These are phyloP conservation scores for Pichia norvegensis DNA, from an alignment of 1,139 yeast genomes.

Conservation along the genomic window DNA sequence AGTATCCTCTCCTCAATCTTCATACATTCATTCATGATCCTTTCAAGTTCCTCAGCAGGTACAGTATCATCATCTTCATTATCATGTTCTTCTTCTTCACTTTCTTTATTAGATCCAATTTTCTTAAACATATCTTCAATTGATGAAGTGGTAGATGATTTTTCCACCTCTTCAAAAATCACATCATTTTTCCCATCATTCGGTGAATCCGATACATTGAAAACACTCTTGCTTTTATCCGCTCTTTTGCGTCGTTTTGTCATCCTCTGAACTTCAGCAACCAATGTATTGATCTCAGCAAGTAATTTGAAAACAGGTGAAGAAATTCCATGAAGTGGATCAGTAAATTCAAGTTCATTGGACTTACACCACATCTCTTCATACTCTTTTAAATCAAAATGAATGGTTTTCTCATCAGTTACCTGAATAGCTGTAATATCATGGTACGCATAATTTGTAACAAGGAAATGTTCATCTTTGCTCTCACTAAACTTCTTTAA, in stretches of 20 bases:
- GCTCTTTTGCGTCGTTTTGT: constrained; percentile 33
- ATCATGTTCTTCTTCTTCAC: constrained; percentile 10
- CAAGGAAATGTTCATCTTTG: constrained; percentile 59
- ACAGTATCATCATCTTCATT: constrained; percentile 11
- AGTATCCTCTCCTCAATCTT: constrained; percentile 45
- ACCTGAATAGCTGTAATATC: constrained; percentile 61
- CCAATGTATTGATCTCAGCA: constrained; percentile 62
- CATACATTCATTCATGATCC: constrained; percentile 35
- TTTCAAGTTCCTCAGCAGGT: constrained; percentile 21
- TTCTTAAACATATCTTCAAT: constrained; percentile 10
- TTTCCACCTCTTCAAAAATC: constrained; percentile 8
- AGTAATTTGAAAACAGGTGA: constrained; percentile 56
- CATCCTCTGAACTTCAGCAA: constrained; percentile 28
- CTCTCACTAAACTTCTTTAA: constrained; percentile 39
- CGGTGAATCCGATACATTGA: constrained; percentile 8
- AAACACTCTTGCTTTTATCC: constrained; percentile 5
- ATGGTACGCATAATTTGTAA: constrained; percentile 77
- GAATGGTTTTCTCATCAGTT: constrained; percentile 46
- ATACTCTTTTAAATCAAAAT: constrained; percentile 50
- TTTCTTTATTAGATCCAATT: constrained; percentile 3
- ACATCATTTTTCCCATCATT: constrained; percentile 1
- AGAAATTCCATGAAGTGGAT: constrained; percentile 68
- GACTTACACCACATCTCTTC: constrained; percentile 41
- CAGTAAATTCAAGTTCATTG: constrained; percentile 35
- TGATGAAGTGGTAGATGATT: constrained; percentile 6